phyloP scores from a whole-genome alignment of 1,284 basidiomycete species.

The Trichosporon sp. region DNA sequence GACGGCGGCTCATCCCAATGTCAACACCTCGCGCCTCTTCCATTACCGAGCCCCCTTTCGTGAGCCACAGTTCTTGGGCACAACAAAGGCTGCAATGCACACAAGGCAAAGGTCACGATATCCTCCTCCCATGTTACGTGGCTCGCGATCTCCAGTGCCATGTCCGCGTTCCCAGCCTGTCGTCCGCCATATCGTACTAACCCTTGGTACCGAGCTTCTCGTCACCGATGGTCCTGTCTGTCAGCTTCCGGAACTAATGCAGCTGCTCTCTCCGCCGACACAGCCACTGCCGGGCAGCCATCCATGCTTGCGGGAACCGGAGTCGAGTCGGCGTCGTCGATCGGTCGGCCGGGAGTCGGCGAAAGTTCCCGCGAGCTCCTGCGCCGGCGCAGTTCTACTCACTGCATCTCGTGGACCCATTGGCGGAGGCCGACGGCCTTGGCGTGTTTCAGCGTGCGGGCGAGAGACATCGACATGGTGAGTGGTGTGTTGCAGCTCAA shows the following conservation, averaged over 20 bases:
- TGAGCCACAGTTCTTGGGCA: too few relatives aligned
- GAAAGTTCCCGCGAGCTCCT: not conserved
- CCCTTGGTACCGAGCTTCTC: conserved; percentile 71
- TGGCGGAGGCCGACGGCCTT: conserved; percentile 69
- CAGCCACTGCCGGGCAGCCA: not conserved
- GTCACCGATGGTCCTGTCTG: conserved; percentile 80
- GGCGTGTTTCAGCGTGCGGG: conserved; percentile 68
- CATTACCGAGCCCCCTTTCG: too few relatives aligned
- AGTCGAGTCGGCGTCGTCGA: not conserved
- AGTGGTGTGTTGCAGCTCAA: conserved; percentile 3
- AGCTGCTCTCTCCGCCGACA: not conserved
- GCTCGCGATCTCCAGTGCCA: too few relatives aligned
- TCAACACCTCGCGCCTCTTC: not conserved
- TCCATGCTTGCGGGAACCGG: not conserved
- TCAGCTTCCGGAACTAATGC: not conserved
- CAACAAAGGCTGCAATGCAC: too few relatives aligned
- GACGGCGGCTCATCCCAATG: not conserved
- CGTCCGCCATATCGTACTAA: conserved; percentile 8
- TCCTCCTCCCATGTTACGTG: too few relatives aligned
- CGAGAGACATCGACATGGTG: conserved; percentile 62
- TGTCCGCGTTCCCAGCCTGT: conserved; percentile 49
- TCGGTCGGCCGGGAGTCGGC: not conserved
- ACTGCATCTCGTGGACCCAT: conserved; percentile 68
- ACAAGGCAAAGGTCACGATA: too few relatives aligned
- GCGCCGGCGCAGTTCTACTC: conserved; percentile 21